These are phyloP conservation scores for Phytophthora litchii DNA, from an alignment of 352 stramenopile species.

Conservation along the genomic window DNA sequence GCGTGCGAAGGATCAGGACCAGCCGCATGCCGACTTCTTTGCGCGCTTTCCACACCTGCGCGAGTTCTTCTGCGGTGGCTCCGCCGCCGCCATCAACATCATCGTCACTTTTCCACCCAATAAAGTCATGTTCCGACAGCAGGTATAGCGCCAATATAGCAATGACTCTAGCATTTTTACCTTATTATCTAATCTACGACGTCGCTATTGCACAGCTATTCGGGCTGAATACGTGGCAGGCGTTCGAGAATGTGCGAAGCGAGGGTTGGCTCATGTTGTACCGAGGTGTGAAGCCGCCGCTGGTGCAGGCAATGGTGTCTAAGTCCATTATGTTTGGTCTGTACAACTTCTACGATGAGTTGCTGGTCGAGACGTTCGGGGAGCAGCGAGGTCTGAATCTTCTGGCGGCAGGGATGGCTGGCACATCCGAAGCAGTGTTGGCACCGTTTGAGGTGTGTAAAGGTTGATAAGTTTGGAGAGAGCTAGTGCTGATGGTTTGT, in stretches of 20 bases:
- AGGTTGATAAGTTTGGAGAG: background rate
- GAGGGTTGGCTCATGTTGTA: conserved; percentile 78
- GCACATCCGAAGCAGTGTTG: conserved; percentile 84
- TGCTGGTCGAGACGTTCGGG: conserved; percentile 54
- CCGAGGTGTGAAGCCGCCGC: conserved; percentile 81
- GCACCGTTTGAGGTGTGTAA: conserved; percentile 81
- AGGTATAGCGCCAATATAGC: conserved; percentile 44
- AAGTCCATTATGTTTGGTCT: conserved; percentile 92
- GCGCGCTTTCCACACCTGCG: conserved; percentile 64
- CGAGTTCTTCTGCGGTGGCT: conserved; percentile 84
- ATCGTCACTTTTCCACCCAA: conserved; percentile 88
- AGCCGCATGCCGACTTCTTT: conserved; percentile 45
- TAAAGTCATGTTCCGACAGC: conserved; percentile 92
- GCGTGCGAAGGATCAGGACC: conserved; percentile 4
- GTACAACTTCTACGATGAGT: conserved; percentile 87
- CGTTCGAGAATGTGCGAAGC: conserved; percentile 69
- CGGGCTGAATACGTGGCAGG: conserved; percentile 68
- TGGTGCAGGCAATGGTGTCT: conserved; percentile 85
- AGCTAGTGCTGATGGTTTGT: background rate
- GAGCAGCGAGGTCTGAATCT: conserved; percentile 50
- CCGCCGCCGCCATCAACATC: conserved; percentile 88
- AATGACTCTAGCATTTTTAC: background rate
- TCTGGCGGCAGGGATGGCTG: conserved; percentile 66
- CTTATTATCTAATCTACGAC: background rate
- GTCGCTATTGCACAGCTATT: conserved; percentile 53